A percentile compares a stretch with the other conserved stretches of the same genome.
Evolutionary conservation across 257 asterid species (phyloP).

Genomic region (Cordia subcordata): DNA sequence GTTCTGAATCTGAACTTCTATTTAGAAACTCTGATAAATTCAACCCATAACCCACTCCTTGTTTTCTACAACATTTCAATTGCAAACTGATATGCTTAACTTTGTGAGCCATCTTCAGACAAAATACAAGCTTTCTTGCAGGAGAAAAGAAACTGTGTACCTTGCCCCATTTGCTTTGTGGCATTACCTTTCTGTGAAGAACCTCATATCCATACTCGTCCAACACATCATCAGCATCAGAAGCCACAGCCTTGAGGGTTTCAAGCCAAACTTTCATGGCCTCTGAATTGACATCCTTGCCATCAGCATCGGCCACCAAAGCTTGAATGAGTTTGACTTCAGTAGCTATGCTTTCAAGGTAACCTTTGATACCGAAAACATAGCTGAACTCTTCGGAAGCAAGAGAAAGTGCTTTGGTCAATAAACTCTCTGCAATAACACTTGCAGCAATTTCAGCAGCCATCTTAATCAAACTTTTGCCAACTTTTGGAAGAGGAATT

Average conservation of each 20-base stretch:
- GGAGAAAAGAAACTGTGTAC: not conserved
- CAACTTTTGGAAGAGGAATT: too few species aligned
- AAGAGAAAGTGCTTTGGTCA: too few species aligned
- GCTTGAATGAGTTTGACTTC: slow-evolving; percentile 5
- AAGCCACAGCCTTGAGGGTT: slow-evolving; percentile 7
- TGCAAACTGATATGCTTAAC: not conserved
- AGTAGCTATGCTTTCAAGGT: too few species aligned
- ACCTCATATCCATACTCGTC: slow-evolving; percentile 9
- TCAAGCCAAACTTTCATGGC: slow-evolving; percentile 14
- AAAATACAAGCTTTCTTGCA: not conserved
- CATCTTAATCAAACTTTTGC: too few species aligned
- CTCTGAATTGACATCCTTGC: not conserved
- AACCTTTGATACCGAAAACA: too few species aligned
- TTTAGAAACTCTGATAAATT: not conserved
- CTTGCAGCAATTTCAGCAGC: too few species aligned
- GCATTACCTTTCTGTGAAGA: not conserved
- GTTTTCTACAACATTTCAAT: not conserved
- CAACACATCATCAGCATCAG: slow-evolving; percentile 4
- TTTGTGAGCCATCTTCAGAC: not conserved
- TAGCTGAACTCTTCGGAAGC: too few species aligned
- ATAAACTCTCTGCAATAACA: too few species aligned
- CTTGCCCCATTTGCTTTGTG: not conserved
- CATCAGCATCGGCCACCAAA: slow-evolving; percentile 17
- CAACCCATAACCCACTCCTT: not conserved
- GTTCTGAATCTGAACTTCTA: not conserved